Conservation (phyloP, 192 early-diverging fungal genomes). For the Backusella tuberculispora region DNA sequence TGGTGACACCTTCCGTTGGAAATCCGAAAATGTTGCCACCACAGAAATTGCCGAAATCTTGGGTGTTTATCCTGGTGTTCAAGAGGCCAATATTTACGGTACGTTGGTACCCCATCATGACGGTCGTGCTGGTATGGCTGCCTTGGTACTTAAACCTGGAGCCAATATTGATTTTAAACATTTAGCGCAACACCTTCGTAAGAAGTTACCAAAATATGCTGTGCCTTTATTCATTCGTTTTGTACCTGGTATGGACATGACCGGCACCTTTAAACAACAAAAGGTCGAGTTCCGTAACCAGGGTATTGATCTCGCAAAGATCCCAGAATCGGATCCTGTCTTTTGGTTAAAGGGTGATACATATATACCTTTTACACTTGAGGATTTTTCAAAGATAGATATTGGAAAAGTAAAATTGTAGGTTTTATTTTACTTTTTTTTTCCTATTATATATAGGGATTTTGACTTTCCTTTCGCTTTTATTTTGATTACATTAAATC, state of each 20-base stretch:
- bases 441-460: no score
- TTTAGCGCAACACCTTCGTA: constrained; percentile 39
- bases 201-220: constrained; percentile 63
- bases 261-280: constrained; percentile 57
- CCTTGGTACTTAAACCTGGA: constrained; percentile 51
- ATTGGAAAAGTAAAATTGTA: constrained; percentile 37
- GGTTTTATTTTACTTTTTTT: background rate
- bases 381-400: constrained; percentile 24
- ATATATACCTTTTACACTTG: constrained; percentile 47
- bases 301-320: constrained; percentile 46
- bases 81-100: constrained; percentile 69
- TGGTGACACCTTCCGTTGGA: constrained; percentile 78
- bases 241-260: constrained; percentile 50
- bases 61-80: constrained; percentile 51
- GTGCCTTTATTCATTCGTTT: constrained; percentile 67
- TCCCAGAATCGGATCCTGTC: constrained; percentile 40
- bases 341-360: constrained; percentile 49
- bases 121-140: constrained; percentile 70
- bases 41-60: constrained; percentile 66
- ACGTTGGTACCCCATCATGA: constrained; percentile 58
- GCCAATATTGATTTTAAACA: constrained; percentile 43
- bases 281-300: constrained; percentile 52
- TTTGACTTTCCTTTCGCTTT: no score
- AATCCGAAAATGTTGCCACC: constrained; percentile 62
- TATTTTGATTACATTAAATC: no score